Conservation (phyloP, 345 rosid genomes). For the Cardamine resedifolia region DNA sequence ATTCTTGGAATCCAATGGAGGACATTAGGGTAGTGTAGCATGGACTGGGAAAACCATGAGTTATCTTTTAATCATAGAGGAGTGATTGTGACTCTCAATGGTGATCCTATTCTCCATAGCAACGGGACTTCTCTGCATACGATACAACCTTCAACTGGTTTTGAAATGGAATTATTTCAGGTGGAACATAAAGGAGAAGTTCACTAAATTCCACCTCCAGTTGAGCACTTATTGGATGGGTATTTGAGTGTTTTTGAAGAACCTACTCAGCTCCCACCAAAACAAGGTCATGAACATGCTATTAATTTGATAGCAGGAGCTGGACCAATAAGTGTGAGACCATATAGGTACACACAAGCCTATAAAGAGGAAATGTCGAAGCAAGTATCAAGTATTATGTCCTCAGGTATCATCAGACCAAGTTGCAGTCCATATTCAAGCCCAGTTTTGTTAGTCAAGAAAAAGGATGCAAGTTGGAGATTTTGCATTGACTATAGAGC, state of each 20-base stretch:
- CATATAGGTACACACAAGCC: background rate
- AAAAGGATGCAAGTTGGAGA: background rate
- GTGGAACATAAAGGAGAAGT: too few relatives aligned
- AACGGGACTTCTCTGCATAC: too few relatives aligned
- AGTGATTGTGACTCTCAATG: background rate
- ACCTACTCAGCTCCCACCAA: background rate
- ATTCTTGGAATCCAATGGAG: background rate
- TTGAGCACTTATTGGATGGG: too few relatives aligned
- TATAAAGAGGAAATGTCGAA: background rate
- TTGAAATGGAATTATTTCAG: too few relatives aligned
- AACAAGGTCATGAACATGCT: background rate
- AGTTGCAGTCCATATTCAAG: background rate
- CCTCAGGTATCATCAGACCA: background rate
- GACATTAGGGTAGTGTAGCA: background rate
- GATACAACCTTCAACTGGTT: too few relatives aligned
- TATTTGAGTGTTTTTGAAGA: too few relatives aligned
- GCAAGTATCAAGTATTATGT: background rate
- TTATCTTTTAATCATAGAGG: background rate
- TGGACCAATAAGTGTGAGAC: background rate
- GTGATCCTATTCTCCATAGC: background rate
- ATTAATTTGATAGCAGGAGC: background rate
- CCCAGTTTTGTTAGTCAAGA: background rate
- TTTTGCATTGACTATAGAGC: background rate
- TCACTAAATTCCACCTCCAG: too few relatives aligned
- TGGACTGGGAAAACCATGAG: background rate